These are phyloP conservation scores for Atractiella rhizophila DNA, from an alignment of 768 basidiomycete species.

Conservation along the genomic window DNA sequence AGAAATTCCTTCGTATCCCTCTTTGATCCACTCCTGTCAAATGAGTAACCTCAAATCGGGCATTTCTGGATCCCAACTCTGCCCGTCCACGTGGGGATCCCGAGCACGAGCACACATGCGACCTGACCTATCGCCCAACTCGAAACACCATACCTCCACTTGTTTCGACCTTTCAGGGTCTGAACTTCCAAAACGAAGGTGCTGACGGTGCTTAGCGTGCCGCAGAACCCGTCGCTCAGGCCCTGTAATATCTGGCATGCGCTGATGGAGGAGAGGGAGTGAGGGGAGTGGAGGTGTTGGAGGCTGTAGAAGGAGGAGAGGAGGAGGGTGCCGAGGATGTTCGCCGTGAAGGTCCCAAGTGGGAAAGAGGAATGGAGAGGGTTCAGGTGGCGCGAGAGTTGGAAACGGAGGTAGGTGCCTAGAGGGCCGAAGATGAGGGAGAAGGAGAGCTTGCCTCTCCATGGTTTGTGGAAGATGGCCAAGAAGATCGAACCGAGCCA, in stretches of 20 bases:
- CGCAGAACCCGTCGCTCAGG: conserved; percentile 74
- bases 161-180: conserved; percentile 25
- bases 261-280: too few relatives aligned
- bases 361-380: conserved; percentile 36
- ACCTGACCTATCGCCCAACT: conserved; percentile 7
- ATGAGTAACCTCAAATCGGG: too few relatives aligned
- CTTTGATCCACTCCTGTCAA: too few relatives aligned
- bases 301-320: conserved; percentile 47
- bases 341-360: conserved; percentile 51
- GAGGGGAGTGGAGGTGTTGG: conserved; percentile 27
- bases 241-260: conserved; percentile 52
- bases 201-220: conserved; percentile 76
- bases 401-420: conserved; percentile 60
- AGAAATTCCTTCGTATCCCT: too few relatives aligned
- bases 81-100: neutral
- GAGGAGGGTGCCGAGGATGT: conserved; percentile 55
- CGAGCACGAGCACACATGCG: conserved; percentile 5
- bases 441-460: conserved; percentile 56
- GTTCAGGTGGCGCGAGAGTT: conserved; percentile 50
- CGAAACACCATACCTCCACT: conserved; percentile 2
- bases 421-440: conserved; percentile 73
- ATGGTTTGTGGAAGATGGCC: conserved; percentile 43
- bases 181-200: conserved; percentile 66
- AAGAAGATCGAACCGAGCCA: conserved; percentile 35
- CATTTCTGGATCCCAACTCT: neutral